Evolutionary conservation across 2,329 filamentous ascomycete genomes (phyloP).

Genomic region (Ophiostoma tasmaniense): DNA sequence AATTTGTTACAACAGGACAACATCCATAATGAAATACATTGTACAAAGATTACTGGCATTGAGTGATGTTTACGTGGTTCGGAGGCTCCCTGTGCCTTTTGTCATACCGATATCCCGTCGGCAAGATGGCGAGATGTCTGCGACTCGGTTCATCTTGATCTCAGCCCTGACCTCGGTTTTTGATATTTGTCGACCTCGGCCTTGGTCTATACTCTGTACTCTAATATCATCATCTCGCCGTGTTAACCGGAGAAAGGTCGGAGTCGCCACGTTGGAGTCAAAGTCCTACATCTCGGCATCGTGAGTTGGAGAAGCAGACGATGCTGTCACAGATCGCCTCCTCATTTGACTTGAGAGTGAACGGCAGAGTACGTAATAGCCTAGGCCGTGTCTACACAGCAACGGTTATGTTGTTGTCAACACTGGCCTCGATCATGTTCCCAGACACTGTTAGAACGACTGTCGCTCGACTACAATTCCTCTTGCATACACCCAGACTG

Average conservation of each 20-base stretch:
- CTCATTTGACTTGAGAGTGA: not conserved
- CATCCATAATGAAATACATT: not conserved
- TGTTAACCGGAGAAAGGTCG: not conserved
- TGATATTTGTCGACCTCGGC: too few relatives aligned
- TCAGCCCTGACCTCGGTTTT: too few relatives aligned
- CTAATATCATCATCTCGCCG: not conserved
- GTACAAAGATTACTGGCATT: not conserved
- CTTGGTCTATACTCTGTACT: not conserved
- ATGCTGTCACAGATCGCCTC: not conserved
- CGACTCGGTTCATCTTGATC: too few relatives aligned
- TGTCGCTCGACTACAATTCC: too few relatives aligned
- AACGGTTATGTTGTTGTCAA: too few relatives aligned
- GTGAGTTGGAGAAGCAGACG: not conserved
- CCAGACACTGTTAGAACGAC: too few relatives aligned
- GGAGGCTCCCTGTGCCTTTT: too few relatives aligned
- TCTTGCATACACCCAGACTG: too few relatives aligned
- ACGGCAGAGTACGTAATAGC: not conserved
- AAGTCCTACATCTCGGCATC: constrained; percentile 1
- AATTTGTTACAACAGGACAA: not conserved
- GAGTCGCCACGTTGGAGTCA: not conserved
- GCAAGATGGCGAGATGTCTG: not conserved
- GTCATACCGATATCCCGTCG: not conserved
- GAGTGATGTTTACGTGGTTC: too few relatives aligned
- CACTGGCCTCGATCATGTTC: too few relatives aligned
- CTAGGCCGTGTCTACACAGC: not conserved